Evolutionary conservation across 2,329 filamentous ascomycete genomes (phyloP).

Genomic region (Tolypocladium ovalisporum): DNA sequence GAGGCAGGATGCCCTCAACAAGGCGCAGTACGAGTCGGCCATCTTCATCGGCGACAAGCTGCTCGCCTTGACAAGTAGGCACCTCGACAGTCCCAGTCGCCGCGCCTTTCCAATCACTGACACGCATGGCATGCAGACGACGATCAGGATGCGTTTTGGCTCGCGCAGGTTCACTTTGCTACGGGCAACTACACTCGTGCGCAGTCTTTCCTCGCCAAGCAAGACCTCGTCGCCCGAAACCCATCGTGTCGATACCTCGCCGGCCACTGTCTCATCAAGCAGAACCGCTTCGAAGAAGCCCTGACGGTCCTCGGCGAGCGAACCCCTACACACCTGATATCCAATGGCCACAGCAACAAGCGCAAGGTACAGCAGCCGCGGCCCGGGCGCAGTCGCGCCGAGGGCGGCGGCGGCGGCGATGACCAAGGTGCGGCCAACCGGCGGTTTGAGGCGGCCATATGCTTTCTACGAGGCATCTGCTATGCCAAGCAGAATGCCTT

Average conservation of each 20-base stretch:
- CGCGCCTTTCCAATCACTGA: not conserved
- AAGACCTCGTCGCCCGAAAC: constrained; percentile 71
- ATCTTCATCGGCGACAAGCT: constrained; percentile 98
- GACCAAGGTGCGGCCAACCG: constrained; percentile 69
- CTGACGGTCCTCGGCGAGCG: constrained; percentile 78
- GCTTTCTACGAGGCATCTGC: constrained; percentile 84
- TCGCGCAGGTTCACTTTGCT: constrained; percentile 95
- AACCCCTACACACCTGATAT: constrained; percentile 82
- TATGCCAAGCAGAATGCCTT: constrained; percentile 97
- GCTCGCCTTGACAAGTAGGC: constrained; percentile 77
- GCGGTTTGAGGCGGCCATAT: constrained; percentile 94
- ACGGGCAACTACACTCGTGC: constrained; percentile 92
- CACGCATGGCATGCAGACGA: constrained; percentile 50
- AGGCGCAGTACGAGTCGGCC: constrained; percentile 91
- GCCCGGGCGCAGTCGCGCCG: constrained; percentile 19
- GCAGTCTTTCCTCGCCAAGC: constrained; percentile 71
- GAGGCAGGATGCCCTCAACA: constrained; percentile 90
- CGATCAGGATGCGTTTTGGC: constrained; percentile 90
- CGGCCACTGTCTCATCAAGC: constrained; percentile 89
- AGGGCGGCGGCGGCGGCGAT: constrained; percentile 41
- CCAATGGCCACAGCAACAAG: constrained; percentile 34
- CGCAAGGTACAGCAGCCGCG: constrained; percentile 25
- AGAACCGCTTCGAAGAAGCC: constrained; percentile 81
- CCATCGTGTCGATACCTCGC: constrained; percentile 86
- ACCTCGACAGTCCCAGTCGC: not conserved